Percentiles rank a stretch among this genome's conserved stretches.
Evolutionary conservation across 768 basidiomycete species (phyloP).

Genomic region (Melanogaster broomeanus): DNA sequence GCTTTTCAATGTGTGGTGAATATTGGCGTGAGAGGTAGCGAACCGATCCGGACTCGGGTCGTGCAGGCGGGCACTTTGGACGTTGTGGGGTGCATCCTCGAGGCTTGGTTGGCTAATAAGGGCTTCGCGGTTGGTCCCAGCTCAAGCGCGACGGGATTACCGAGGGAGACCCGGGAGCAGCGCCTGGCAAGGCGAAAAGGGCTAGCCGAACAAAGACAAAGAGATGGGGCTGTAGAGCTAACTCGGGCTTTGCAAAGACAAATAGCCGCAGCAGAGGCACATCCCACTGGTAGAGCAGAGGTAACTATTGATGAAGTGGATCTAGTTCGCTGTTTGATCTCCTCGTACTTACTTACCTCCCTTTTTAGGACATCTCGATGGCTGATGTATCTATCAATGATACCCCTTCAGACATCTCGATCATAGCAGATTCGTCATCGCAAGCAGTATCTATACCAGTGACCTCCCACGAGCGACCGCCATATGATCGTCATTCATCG

Average conservation of each 20-base stretch:
- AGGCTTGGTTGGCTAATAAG: constrained; percentile 88
- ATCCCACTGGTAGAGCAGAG: constrained; percentile 4
- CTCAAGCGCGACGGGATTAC: constrained; percentile 71
- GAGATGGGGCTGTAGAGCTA: constrained; percentile 55
- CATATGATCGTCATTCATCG: constrained; percentile 21
- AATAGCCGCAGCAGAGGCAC: constrained; percentile 38
- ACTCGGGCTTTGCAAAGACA: constrained; percentile 59
- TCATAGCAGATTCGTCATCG: constrained; percentile 21
- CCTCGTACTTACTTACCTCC: constrained; percentile 7
- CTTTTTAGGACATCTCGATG: constrained; percentile 37
- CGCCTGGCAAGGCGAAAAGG: constrained; percentile 62
- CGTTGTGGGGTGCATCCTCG: constrained; percentile 90
- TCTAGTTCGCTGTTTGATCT: neutral
- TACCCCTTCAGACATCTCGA: constrained; percentile 19
- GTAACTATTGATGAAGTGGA: constrained; percentile 26
- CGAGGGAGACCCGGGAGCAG: constrained; percentile 76
- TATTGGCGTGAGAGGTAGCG: constrained; percentile 93
- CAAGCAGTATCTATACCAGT: constrained; percentile 18
- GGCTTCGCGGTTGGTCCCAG: constrained; percentile 87
- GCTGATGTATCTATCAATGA: constrained; percentile 22
- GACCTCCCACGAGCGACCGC: constrained; percentile 18
- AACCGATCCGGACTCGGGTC: constrained; percentile 86
- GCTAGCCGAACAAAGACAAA: constrained; percentile 53
- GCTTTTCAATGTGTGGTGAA: constrained; percentile 98
- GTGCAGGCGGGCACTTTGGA: constrained; percentile 94